phyloP scores from a whole-genome alignment of 2,329 filamentous ascomycete genomes.

The Zarea fungicola region DNA sequence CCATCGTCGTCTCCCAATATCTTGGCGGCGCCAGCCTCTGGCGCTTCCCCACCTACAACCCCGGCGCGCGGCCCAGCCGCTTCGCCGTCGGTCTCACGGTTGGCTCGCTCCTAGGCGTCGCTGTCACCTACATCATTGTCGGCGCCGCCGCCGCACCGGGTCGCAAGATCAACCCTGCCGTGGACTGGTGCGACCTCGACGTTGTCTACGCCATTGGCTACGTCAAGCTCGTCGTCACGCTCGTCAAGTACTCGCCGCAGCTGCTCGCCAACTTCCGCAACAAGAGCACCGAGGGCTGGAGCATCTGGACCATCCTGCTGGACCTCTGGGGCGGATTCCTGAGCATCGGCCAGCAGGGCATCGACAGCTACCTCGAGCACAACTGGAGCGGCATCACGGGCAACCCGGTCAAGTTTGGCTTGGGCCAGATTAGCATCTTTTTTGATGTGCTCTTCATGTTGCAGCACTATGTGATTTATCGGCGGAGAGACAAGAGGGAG shows the following conservation, averaged over 20 bases:
- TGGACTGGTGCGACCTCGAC: constrained; percentile 58
- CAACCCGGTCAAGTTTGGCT: constrained; percentile 83
- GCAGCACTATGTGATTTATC: constrained; percentile 84
- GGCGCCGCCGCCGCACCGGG: constrained; percentile 29
- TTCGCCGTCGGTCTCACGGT: constrained; percentile 64
- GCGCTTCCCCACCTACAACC: constrained; percentile 60
- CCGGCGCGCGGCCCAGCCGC: constrained; percentile 50
- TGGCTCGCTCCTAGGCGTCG: constrained; percentile 60
- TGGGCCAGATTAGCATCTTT: constrained; percentile 78
- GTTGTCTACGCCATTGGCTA: constrained; percentile 69
- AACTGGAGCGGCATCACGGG: constrained; percentile 90
- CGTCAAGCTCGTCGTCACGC: constrained; percentile 80
- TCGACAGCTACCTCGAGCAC: constrained; percentile 77
- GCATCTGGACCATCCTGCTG: constrained; percentile 75
- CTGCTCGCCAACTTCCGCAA: constrained; percentile 77
- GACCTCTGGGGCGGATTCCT: constrained; percentile 78
- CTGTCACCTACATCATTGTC: constrained; percentile 44
- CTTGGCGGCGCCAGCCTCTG: constrained; percentile 62
- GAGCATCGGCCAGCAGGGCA: constrained; percentile 72
- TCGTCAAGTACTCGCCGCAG: constrained; percentile 92
- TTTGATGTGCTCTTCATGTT: constrained; percentile 83
- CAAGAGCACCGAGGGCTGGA: constrained; percentile 82
- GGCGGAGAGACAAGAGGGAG: constrained; percentile 11
- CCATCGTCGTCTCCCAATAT: constrained; percentile 71
- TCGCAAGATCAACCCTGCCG: constrained; percentile 30